Percentiles rank a stretch among this genome's conserved stretches.
phyloP scores from a whole-genome alignment of 2,329 filamentous ascomycete species.

The Phialocephala subalpina region DNA sequence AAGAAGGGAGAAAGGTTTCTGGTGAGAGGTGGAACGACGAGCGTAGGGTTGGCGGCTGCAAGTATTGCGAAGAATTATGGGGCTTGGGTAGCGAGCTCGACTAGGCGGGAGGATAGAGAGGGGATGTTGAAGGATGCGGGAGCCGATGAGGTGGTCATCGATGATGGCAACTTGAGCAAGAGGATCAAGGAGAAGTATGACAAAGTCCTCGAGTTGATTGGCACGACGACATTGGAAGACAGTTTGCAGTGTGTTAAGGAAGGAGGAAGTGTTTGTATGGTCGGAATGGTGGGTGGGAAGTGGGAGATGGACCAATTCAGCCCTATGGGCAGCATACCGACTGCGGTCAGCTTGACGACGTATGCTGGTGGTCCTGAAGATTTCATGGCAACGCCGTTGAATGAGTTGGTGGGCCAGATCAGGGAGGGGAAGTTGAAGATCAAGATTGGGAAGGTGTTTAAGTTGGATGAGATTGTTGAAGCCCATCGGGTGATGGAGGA shows the following conservation, averaged over 20 bases:
- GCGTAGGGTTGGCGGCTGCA: constrained; percentile 55
- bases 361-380: constrained; percentile 50
- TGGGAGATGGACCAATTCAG: constrained; percentile 49
- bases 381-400: constrained; percentile 51
- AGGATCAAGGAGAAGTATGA: constrained; percentile 49
- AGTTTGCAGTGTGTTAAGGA: constrained; percentile 50
- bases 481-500: constrained; percentile 55
- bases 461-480: constrained; percentile 53
- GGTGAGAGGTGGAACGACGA: constrained; percentile 58
- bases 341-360: constrained; percentile 49
- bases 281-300: constrained; percentile 53
- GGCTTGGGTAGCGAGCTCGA: constrained; percentile 50
- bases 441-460: constrained; percentile 51
- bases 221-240: constrained; percentile 51
- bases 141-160: constrained; percentile 53
- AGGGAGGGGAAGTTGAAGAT: constrained; percentile 50
- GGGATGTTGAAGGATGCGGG: constrained; percentile 49
- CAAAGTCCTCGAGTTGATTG: constrained; percentile 56
- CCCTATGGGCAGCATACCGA: constrained; percentile 53
- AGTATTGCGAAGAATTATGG: constrained; percentile 53
- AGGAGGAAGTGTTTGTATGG: constrained; percentile 54
- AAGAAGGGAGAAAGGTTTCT: constrained; percentile 51
- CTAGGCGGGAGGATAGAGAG: constrained; percentile 46
- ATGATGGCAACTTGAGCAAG: constrained; percentile 49
- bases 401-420: constrained; percentile 48